A percentile compares a stretch with the other conserved stretches of the same genome.
phyloP scores from a whole-genome alignment of 1,284 basidiomycete species.

The Ganoderma sp. region DNA sequence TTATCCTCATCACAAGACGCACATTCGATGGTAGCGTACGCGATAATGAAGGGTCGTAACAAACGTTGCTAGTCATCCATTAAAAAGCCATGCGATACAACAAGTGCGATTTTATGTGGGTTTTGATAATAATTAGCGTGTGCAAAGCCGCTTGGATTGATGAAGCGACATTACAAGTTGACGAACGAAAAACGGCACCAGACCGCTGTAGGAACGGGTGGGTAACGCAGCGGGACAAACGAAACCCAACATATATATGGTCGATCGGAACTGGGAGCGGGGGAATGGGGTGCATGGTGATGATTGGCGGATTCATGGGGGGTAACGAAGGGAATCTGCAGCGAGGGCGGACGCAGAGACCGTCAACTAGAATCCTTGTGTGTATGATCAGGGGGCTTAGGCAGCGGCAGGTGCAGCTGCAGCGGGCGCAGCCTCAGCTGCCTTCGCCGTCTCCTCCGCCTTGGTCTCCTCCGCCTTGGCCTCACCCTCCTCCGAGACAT shows the following conservation, averaged over 20 bases:
- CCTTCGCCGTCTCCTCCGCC: constrained; percentile 43
- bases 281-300: constrained; percentile 23
- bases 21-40: neutral
- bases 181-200: constrained; percentile 54
- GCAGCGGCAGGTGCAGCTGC: constrained; percentile 34
- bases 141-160: constrained; percentile 43
- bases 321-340: constrained; percentile 23
- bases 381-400: constrained; percentile 14
- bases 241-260: constrained; percentile 29
- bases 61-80: constrained; percentile 32
- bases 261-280: constrained; percentile 30
- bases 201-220: constrained; percentile 44
- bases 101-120: constrained; percentile 18
- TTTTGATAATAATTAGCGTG: constrained; percentile 22
- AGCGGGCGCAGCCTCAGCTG: constrained; percentile 37
- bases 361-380: constrained; percentile 24
- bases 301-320: constrained; percentile 21
- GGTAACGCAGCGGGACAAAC: constrained; percentile 29
- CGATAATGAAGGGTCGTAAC: constrained; percentile 2
- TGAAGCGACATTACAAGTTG: constrained; percentile 45
- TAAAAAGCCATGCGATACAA: constrained; percentile 26
- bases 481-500: constrained; percentile 43
- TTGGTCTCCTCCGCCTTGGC: constrained; percentile 54
- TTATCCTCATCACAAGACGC: too few relatives aligned
- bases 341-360: constrained; percentile 14